Evolutionary conservation across 371 early-diverging fungal genomes (phyloP).

Genomic region (Mucor plumbeus): DNA sequence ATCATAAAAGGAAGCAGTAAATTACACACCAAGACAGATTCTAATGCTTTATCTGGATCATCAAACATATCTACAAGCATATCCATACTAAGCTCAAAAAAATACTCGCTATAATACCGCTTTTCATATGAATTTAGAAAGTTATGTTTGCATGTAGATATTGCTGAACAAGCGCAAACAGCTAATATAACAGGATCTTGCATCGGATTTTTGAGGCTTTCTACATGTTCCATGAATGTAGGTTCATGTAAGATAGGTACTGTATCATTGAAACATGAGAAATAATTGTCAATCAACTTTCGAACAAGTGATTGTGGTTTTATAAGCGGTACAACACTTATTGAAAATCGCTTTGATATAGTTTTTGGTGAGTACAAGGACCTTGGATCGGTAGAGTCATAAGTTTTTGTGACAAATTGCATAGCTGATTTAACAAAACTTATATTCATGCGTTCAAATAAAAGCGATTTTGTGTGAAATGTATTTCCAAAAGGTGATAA

Average conservation of each 20-base stretch:
- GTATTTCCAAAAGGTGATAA: conserved; percentile 28
- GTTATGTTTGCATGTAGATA: conserved; percentile 17
- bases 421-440: conserved; percentile 20
- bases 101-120: conserved; percentile 21
- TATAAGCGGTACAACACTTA: neutral
- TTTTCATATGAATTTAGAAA: conserved; percentile 20
- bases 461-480: conserved; percentile 8
- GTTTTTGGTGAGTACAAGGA: neutral
- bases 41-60: conserved; percentile 20
- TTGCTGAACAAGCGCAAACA: conserved; percentile 10
- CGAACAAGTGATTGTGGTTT: conserved; percentile 1
- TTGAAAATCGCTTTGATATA: conserved; percentile 4
- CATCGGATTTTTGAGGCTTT: conserved; percentile 7
- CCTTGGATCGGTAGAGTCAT: neutral
- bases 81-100: conserved; percentile 14
- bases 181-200: conserved; percentile 24
- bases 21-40: conserved; percentile 19
- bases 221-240: conserved; percentile 16
- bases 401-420: neutral
- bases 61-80: conserved; percentile 22
- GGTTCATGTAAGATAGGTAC: conserved; percentile 25
- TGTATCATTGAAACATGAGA: conserved; percentile 14
- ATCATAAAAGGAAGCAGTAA: conserved; percentile 14
- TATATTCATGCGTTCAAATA: conserved; percentile 6
- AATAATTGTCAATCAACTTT: conserved; percentile 19